Base-by-base conservation (phyloP, 164 flowering plant species). In the Umbellularia californica region DNA sequence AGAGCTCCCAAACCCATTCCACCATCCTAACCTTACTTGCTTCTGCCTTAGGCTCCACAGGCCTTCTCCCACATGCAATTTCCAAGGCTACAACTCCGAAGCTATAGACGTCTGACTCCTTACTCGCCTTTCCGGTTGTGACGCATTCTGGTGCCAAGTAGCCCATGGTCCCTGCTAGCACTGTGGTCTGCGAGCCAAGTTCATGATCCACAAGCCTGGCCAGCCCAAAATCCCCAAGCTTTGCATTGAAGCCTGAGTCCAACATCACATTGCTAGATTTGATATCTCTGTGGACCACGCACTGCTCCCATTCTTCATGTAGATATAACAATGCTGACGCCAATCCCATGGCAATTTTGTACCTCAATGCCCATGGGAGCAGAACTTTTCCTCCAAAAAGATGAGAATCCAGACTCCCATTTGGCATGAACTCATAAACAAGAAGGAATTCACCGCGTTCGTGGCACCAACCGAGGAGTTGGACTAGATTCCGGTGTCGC, bases 381-480 rank as follows among this genome's bases (percentile, higher is more conserved):
- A 70, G 1, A 22, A 5, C 22, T 27, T 74, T 78, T 9, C 60
- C 35, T 5, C 81, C 78, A 70, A 86, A 86, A 17, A 86, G 78
- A 66, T 85, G 86, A 14, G 75, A 24, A 70, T 86, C 89, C 1
- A 85, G 84, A 68, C 89, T 86, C 14, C 84, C 83, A 68, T 85
- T 85, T 2, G 85, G 84, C 87, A 87, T 82, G 72, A 74, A 79
- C 79, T 87, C 88, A 25, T 87, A 85, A 69, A 85, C 82, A 20
- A 87, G 86, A n/a, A 87, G 80, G 20, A 87, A 67, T 20, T 85
- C 85, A 13, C 81, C 77, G 55, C 69, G 62, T 23, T 81, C 86
- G 22, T 87, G 89, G 77, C 88, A 79, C 89, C 89, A 87, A n/a
- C 89, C 87, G n/a, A 83, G 68, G 60, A 83, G 85, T 35, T 82